These are phyloP conservation scores for Moniliophthora roreri DNA, from an alignment of 1,284 basidiomycete genomes.

Conservation along the genomic window DNA sequence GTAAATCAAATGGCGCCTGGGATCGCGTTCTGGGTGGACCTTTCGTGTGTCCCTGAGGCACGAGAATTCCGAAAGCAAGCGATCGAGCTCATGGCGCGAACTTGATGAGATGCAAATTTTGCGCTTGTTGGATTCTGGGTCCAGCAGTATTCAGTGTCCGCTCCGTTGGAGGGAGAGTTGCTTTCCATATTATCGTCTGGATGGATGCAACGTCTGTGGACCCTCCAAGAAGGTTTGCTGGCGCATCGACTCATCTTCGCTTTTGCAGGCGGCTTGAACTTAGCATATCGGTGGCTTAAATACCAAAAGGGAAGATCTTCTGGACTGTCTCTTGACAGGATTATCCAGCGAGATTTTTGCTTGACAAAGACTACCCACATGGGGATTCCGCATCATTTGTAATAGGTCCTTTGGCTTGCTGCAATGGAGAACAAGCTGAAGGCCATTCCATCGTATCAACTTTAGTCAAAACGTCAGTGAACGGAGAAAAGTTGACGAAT, in stretches of 20 bases:
- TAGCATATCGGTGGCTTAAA: neutral
- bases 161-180: neutral
- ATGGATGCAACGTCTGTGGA: constrained; percentile 8
- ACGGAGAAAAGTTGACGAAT: too few species aligned
- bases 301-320: neutral
- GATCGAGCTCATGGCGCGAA: neutral
- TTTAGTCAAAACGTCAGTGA: too few species aligned
- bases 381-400: neutral
- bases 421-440: neutral
- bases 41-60: neutral
- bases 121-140: neutral
- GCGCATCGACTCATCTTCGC: neutral
- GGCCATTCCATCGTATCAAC: too few species aligned
- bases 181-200: neutral
- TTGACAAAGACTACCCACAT: neutral
- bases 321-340: neutral
- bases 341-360: neutral
- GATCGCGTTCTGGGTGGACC: neutral
- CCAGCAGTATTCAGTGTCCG: neutral
- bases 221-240: neutral
- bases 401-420: neutral
- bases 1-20: neutral
- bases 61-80: neutral
- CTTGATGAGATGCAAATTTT: neutral
- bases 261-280: neutral